Evolutionary conservation across 495 filamentous ascomycete species (phyloP), one percentile per base, ranked within the genome.

Genomic region (Aspergillus funiculosus): DNA sequence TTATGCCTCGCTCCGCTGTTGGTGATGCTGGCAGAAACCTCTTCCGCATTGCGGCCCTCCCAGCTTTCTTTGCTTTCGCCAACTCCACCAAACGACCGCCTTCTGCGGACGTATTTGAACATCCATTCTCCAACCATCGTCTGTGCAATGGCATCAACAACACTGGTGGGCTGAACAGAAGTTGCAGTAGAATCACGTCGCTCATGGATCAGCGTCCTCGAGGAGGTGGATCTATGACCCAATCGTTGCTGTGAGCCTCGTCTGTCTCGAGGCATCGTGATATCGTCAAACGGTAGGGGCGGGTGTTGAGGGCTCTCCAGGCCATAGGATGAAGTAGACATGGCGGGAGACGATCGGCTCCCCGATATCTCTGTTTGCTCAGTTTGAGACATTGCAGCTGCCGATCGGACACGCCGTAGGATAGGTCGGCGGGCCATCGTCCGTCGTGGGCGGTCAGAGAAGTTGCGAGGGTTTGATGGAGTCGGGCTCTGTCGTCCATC

Each of bases 111-210:
- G 59, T 97, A 97, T 59, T 98, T 98, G 77, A 84, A 97, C 92
- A 98, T 97, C 92, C 92, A 98, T 58, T 97, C 92, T 24, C 92
- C 92, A 34, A 97, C 88, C 92, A 97, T 98, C 4, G 92, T 95
- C 54, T 94, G 87, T 3, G 92, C 89, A 65, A 98, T 97, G 10
- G 92, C 87, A 68, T 97, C 91, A n/a, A 97, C 89, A 20, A 97
- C 92, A 46, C 80, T 85, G 0, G 84, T 84, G 20, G 83, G 74
- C 55, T 89, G 81, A 30, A 76, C 74, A 2, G 73, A 66, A 52
- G 80, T 82, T 2, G 68, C 77, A 34, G 74, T 64, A 21, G 87
- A 87, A 37, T 71, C 69, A 30, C 62, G 47, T 38, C 62, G 62
- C 36, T 64, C 59, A 44, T 64, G 62, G 20, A 45, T 30, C 48